Percentiles rank a stretch among this genome's conserved stretches.
phyloP scores from a whole-genome alignment of 78 protist genomes.

The Chrysochromulina parva region DNA sequence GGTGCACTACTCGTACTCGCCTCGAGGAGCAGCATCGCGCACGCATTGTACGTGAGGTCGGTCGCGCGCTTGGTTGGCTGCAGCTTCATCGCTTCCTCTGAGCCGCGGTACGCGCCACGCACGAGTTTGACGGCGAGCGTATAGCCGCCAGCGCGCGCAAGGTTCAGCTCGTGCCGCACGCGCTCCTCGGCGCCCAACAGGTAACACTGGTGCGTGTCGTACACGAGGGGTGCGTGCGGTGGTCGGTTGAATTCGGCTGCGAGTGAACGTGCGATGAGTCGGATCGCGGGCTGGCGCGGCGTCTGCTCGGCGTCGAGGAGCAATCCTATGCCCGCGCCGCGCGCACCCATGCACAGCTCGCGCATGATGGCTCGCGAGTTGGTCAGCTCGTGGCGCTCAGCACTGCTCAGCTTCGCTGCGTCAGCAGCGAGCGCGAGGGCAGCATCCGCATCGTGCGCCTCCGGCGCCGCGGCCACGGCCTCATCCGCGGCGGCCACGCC shows the following conservation, averaged over 20 bases:
- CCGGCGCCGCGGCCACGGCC: background rate
- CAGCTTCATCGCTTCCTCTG: background rate
- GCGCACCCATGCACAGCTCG: background rate
- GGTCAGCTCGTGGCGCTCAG: background rate
- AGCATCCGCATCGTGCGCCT: background rate
- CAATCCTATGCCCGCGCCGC: background rate
- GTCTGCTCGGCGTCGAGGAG: conserved; percentile 8
- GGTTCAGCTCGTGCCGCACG: background rate
- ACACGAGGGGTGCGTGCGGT: background rate
- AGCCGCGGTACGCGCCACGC: background rate
- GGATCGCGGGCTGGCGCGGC: background rate
- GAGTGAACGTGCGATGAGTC: background rate
- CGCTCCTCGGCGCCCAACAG: background rate
- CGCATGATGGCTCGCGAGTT: background rate
- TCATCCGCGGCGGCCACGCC: background rate
- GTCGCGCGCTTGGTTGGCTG: background rate
- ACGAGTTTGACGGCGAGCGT: background rate
- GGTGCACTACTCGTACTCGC: too few relatives aligned
- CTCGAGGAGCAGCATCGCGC: background rate
- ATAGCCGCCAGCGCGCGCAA: background rate
- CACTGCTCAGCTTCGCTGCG: background rate
- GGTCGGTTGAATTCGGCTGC: background rate
- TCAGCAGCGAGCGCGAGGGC: background rate
- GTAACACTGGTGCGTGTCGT: background rate
- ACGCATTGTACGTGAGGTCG: background rate